Percentiles rank a stretch among this genome's conserved stretches.
phyloP scores from a whole-genome alignment of 352 stramenopile species.

The Pythium periplocum region DNA sequence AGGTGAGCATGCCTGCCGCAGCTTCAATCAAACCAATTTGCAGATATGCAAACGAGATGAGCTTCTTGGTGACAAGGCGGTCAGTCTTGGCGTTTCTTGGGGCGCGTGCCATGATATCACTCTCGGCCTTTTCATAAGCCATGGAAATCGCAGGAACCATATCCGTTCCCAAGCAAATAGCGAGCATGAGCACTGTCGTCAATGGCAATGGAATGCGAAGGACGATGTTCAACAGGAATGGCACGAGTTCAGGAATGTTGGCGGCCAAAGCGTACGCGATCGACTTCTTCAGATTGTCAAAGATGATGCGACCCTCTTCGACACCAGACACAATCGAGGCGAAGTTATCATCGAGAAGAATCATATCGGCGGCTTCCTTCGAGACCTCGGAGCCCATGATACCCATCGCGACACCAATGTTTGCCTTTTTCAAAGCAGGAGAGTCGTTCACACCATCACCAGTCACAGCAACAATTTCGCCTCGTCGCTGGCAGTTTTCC shows the following conservation, averaged over 20 bases:
- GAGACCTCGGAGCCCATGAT: conserved; percentile 96
- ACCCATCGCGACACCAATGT: conserved; percentile 98
- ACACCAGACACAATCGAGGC: conserved; percentile 94
- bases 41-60: conserved; percentile 87
- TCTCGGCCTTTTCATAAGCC: conserved; percentile 86
- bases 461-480: conserved; percentile 93
- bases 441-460: conserved; percentile 98
- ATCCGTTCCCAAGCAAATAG: conserved; percentile 90
- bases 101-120: conserved; percentile 82
- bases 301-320: conserved; percentile 92
- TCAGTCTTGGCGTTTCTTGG: conserved; percentile 78
- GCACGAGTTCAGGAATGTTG: conserved; percentile 87
- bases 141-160: conserved; percentile 91
- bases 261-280: conserved; percentile 90
- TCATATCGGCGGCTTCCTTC: conserved; percentile 93
- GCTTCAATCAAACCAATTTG: conserved; percentile 89
- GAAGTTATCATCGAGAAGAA: conserved; percentile 97
- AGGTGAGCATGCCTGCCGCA: conserved; percentile 84
- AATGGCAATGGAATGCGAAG: conserved; percentile 84
- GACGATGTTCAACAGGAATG: conserved; percentile 83
- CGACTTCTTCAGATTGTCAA: conserved; percentile 94
- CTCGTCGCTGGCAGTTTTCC: conserved; percentile 77
- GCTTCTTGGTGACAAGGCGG: conserved; percentile 84
- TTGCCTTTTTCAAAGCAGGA: conserved; percentile 93
- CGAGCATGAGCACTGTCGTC: conserved; percentile 88